phyloP scores from a whole-genome alignment of 2,329 filamentous ascomycete genomes.

The Aspergillus ochraceus region DNA sequence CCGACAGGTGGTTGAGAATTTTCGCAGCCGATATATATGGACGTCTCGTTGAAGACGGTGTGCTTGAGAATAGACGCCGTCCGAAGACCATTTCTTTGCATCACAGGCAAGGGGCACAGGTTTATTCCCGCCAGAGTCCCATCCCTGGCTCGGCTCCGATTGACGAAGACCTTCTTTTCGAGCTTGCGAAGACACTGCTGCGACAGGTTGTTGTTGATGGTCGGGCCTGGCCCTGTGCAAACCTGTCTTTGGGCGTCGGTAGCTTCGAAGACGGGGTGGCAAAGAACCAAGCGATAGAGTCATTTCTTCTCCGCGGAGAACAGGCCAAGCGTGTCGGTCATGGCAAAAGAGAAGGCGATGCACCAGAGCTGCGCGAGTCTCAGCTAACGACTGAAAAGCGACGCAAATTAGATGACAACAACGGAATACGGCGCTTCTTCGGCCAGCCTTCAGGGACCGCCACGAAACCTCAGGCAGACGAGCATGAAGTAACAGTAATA shows the following conservation, averaged over 20 bases:
- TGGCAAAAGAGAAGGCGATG: constrained; percentile 18
- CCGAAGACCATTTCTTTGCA: constrained; percentile 85
- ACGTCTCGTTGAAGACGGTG: constrained; percentile 84
- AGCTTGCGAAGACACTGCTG: constrained; percentile 73
- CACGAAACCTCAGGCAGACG: constrained; percentile 5
- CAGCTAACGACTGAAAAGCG: constrained; percentile 40
- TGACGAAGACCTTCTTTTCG: constrained; percentile 70
- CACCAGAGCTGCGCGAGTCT: constrained; percentile 10
- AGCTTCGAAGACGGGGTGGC: constrained; percentile 86
- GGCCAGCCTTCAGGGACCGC: constrained; percentile 34
- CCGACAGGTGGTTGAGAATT: constrained; percentile 80
- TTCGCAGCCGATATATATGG: constrained; percentile 90
- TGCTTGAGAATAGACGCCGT: constrained; percentile 80
- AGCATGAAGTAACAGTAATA: background rate
- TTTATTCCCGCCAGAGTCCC: constrained; percentile 70
- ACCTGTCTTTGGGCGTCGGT: constrained; percentile 83
- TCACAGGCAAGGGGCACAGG: constrained; percentile 72
- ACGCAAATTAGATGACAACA: constrained; percentile 49
- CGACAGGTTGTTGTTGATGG: constrained; percentile 77
- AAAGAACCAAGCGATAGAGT: constrained; percentile 81
- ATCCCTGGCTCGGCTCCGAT: constrained; percentile 76
- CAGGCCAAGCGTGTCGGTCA: constrained; percentile 52
- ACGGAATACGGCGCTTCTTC: constrained; percentile 60
- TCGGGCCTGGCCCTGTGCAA: constrained; percentile 84
- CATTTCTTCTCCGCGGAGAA: constrained; percentile 73